Conservation (phyloP, 805 yeast genomes). For the Candida morakotiae region DNA sequence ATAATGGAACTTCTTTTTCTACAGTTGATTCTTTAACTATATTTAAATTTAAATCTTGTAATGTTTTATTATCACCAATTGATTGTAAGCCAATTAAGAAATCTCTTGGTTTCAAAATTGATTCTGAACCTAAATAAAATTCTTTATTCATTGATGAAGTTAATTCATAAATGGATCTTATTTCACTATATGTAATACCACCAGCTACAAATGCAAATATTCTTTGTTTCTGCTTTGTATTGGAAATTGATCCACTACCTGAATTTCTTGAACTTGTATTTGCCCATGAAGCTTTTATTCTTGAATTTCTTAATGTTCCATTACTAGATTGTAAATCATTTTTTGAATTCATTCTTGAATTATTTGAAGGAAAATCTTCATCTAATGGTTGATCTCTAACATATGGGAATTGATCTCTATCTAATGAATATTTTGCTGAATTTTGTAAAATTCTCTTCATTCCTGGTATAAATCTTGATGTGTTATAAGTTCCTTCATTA, state of each 20-base stretch:
- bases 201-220: constrained; percentile 83
- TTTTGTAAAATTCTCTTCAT: constrained; percentile 54
- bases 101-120: constrained; percentile 56
- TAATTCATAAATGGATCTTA: constrained; percentile 70
- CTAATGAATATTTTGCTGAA: constrained; percentile 48
- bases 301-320: constrained; percentile 58
- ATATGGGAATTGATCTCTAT: constrained; percentile 64
- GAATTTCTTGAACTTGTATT: constrained; percentile 11
- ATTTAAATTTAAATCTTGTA: constrained; percentile 40
- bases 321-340: constrained; percentile 6
- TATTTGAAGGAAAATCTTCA: constrained; percentile 30
- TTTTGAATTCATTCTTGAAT: constrained; percentile 5
- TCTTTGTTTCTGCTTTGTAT: constrained; percentile 48
- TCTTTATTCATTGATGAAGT: constrained; percentile 62
- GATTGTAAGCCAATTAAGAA: constrained; percentile 40
- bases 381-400: constrained; percentile 68
- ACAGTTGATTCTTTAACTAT: constrained; percentile 22
- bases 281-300: constrained; percentile 78
- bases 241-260: not conserved
- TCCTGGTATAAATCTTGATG: constrained; percentile 73
- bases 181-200: constrained; percentile 81
- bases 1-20: constrained; percentile 39
- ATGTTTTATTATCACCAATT: constrained; percentile 31
- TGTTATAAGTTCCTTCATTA: constrained; percentile 51
- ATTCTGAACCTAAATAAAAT: constrained; percentile 77